These are phyloP conservation scores for Hypomyces perniciosus DNA, from an alignment of 2,329 filamentous ascomycete species.

Conservation along the genomic window DNA sequence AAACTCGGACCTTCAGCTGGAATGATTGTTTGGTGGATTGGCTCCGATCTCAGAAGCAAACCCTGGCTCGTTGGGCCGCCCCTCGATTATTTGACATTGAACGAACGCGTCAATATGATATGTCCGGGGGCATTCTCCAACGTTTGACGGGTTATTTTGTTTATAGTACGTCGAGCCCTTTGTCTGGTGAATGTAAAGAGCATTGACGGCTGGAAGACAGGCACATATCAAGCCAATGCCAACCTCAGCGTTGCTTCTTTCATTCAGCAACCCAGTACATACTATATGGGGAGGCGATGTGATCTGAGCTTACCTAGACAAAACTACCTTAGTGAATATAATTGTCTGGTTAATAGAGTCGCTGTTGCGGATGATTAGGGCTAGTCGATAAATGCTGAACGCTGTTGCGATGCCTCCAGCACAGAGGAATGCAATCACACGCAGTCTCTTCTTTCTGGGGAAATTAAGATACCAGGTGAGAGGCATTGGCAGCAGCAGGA, in stretches of 20 bases:
- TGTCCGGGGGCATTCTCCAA: constrained; percentile 17
- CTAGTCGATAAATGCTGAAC: constrained; percentile 25
- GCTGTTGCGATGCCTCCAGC: constrained; percentile 27
- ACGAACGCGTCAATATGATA: constrained; percentile 26
- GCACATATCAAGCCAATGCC: constrained; percentile 28
- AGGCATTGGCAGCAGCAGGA: constrained; percentile 26
- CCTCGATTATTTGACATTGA: constrained; percentile 20
- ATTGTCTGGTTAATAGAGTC: constrained; percentile 22
- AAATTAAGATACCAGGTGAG: constrained; percentile 28
- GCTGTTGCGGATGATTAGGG: constrained; percentile 20
- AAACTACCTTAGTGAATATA: constrained; percentile 22
- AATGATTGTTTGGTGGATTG: constrained; percentile 13
- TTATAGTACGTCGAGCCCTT: constrained; percentile 20
- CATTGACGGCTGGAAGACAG: constrained; percentile 25
- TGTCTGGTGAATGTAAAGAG: constrained; percentile 15
- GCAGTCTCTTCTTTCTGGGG: constrained; percentile 24
- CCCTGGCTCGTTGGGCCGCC: constrained; percentile 20
- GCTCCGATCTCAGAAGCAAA: constrained; percentile 15
- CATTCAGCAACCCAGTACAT: too few relatives aligned
- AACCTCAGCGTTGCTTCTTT: constrained; percentile 27
- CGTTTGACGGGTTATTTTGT: constrained; percentile 15
- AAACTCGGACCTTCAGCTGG: constrained; percentile 11
- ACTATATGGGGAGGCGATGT: too few relatives aligned
- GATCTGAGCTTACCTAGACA: constrained; percentile 19
- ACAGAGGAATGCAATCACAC: constrained; percentile 24